Conservation (phyloP, 2,329 filamentous ascomycete genomes). For the Teratosphaeria epicoccoides region DNA sequence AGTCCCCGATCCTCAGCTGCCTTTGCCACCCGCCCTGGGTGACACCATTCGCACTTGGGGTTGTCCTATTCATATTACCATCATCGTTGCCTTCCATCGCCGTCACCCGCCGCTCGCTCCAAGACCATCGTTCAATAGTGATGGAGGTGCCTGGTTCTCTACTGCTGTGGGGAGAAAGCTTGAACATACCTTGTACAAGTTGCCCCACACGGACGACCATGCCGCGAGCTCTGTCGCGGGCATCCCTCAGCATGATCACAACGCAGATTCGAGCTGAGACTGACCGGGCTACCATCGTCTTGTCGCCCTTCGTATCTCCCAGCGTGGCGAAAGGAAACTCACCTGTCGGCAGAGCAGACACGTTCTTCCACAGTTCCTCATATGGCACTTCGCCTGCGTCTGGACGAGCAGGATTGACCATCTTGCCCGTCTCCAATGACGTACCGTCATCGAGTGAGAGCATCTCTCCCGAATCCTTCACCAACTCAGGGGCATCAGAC, state of each 20-base stretch:
- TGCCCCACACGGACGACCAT: slow-evolving; percentile 45
- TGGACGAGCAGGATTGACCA: slow-evolving; percentile 49
- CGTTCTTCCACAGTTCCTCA: slow-evolving; percentile 34
- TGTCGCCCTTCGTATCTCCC: slow-evolving; percentile 6
- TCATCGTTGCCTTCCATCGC: neutral
- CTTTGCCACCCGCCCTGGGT: slow-evolving; percentile 27
- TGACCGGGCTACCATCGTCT: neutral
- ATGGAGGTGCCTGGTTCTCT: slow-evolving; percentile 14
- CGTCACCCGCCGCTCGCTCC: slow-evolving; percentile 9
- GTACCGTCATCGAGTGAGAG: slow-evolving; percentile 31
- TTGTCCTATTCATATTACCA: neutral
- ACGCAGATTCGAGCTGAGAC: slow-evolving; percentile 6
- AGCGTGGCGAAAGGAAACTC: neutral
- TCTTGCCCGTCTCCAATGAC: slow-evolving; percentile 48
- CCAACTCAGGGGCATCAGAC: slow-evolving; percentile 26
- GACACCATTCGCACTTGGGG: slow-evolving; percentile 1
- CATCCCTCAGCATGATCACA: slow-evolving; percentile 16
- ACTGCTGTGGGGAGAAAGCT: slow-evolving; percentile 16
- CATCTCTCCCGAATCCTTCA: slow-evolving; percentile 49
- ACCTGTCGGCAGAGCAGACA: neutral
- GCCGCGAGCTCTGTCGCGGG: slow-evolving; percentile 31
- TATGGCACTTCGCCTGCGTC: slow-evolving; percentile 39
- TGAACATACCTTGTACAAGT: slow-evolving; percentile 47
- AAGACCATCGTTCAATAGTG: slow-evolving; percentile 48
- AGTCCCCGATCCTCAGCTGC: slow-evolving; percentile 27